Evolutionary conservation across 768 basidiomycete genomes (phyloP), one percentile per base, ranked within the genome.

Genomic region (Podaxis sp.): DNA sequence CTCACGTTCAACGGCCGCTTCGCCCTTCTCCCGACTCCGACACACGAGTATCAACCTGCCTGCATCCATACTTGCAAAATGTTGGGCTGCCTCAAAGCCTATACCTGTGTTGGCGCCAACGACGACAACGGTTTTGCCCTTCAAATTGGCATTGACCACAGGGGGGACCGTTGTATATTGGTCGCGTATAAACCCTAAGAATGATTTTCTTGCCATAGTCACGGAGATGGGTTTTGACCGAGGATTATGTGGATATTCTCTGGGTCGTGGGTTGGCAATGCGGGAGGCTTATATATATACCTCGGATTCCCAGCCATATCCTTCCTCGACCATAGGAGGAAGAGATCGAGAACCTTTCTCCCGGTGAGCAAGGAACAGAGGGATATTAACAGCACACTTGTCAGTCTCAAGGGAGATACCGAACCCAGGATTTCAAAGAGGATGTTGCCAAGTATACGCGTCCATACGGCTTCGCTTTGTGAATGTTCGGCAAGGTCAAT

Each of bases 41-140:
- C 77, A 80, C 1, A 70, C 78, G 13, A 81, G 44, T 26, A 82
- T 74, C 13, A 80, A 68, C 52, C 71, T 69, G 2, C 64, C 75
- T 11, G 80, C 74, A 52, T 75, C 75, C 82, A 82, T 81, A 1
- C 60, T 52, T 0, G 80, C 79, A 56, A 83, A 79, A 60, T 82
- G 80, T 63, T 76, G 79, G 3, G 79, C 70, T 1, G 81, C 76
- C 66, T 83, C 80, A 44, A 79, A 75, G 2, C 83, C 82, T 4
- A 84, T 63, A 3, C 83, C 86, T n/a, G 75, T 74, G 64, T 87
- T 87, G 9, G 84, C 80, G 12, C 77, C 77, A 39, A 77, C 74
- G 19, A 87, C 75, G 24, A 85, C 53, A 28, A 84, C 76, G 9
- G 81, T 82, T 67, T 81, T 82, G 7, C 78, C 80, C 12, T 69